Evolutionary conservation across 371 early-diverging fungal species (phyloP).

Genomic region (Caulochytrium protostelioides): DNA sequence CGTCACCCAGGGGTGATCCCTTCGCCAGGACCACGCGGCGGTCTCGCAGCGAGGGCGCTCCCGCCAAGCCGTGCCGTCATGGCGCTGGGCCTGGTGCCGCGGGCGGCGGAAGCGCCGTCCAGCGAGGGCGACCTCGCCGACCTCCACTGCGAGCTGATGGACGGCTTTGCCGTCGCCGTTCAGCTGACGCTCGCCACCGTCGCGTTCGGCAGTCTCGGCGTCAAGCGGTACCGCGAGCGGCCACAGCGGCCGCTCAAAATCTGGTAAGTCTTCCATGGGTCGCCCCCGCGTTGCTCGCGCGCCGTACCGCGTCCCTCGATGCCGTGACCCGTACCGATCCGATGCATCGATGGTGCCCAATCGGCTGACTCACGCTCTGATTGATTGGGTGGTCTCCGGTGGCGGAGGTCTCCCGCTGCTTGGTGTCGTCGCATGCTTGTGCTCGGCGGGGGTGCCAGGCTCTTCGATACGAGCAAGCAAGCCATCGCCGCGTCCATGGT

Average conservation of each 20-base stretch:
- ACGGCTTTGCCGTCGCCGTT: conserved; percentile 13
- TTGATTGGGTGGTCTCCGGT: background rate
- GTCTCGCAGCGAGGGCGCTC: too few relatives aligned
- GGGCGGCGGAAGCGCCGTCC: too few relatives aligned
- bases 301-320: too few relatives aligned
- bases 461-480: conserved; percentile 17
- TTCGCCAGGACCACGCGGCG: too few relatives aligned
- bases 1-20: too few relatives aligned
- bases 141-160: conserved; percentile 5
- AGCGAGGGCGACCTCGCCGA: background rate
- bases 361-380: too few relatives aligned
- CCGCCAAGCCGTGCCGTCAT: too few relatives aligned
- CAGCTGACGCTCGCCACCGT: conserved; percentile 11
- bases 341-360: too few relatives aligned
- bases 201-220: conserved; percentile 4
- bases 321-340: too few relatives aligned
- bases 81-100: too few relatives aligned
- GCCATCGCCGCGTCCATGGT: conserved; percentile 14
- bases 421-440: background rate
- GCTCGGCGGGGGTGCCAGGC: background rate
- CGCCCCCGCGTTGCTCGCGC: conserved; percentile 2
- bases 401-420: background rate
- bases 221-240: conserved; percentile 6
- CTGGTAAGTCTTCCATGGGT: conserved; percentile 4
- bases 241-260: conserved; percentile 8